These are phyloP conservation scores for Monosporascus sp. DNA, from an alignment of 2,329 filamentous ascomycete species.

Conservation along the genomic window DNA sequence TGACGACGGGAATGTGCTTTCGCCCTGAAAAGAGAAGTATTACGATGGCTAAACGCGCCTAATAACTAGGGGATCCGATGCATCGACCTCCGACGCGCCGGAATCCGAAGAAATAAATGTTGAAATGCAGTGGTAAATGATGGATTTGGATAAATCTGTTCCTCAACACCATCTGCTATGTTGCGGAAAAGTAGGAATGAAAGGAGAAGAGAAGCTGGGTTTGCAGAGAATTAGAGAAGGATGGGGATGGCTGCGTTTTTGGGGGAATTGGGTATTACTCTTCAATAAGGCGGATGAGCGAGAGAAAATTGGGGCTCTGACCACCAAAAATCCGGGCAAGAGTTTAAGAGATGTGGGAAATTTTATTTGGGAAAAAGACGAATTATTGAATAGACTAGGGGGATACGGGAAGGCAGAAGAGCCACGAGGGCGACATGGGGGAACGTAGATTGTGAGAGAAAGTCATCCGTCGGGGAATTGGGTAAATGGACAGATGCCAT, in stretches of 20 bases:
- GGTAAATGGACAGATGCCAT: background rate
- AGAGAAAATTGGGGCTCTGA: slow-evolving; percentile 43
- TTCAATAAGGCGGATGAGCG: slow-evolving; percentile 34
- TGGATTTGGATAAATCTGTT: slow-evolving; percentile 31
- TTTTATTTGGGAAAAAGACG: slow-evolving; percentile 28
- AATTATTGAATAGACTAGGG: slow-evolving; percentile 30
- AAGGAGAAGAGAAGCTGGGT: slow-evolving; percentile 21
- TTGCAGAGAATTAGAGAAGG: slow-evolving; percentile 27
- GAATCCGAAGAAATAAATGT: slow-evolving; percentile 21
- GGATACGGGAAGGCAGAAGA: slow-evolving; percentile 12
- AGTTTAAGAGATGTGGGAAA: slow-evolving; percentile 31
- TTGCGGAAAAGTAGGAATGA: slow-evolving; percentile 15
- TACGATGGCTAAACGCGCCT: slow-evolving; percentile 3
- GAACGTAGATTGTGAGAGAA: background rate
- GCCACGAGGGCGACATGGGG: background rate
- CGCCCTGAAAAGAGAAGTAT: slow-evolving; percentile 9
- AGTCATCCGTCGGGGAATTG: background rate
- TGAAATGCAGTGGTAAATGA: slow-evolving; percentile 25
- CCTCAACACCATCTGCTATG: slow-evolving; percentile 12
- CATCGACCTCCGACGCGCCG: slow-evolving; percentile 18
- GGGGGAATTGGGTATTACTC: slow-evolving; percentile 39
- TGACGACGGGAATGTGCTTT: slow-evolving; percentile 8
- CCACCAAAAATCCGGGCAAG: slow-evolving; percentile 21
- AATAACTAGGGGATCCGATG: slow-evolving; percentile 15
- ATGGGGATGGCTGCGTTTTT: slow-evolving; percentile 49